These are phyloP conservation scores for Castanopsis chinensis DNA, from an alignment of 306 rosid species.

Conservation along the genomic window DNA sequence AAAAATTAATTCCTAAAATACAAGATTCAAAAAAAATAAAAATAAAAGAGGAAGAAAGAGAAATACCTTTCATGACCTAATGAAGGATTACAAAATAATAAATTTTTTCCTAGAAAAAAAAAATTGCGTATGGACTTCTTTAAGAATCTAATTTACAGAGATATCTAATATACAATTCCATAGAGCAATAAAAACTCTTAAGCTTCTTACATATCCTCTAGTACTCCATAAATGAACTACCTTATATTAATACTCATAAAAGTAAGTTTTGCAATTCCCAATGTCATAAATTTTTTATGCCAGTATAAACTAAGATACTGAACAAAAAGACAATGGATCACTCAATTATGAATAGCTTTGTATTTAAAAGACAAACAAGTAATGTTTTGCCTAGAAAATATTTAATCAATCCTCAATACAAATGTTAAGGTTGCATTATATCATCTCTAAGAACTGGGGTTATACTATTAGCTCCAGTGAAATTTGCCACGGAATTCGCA, in stretches of 20 bases:
- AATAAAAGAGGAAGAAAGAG: too few relatives aligned
- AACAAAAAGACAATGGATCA: neutral
- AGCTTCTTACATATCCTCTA: neutral
- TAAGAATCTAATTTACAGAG: neutral
- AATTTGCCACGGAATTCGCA: neutral
- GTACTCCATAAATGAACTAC: too few relatives aligned
- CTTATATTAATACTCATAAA: too few relatives aligned
- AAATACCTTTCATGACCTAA: neutral
- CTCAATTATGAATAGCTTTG: neutral
- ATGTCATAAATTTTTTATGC: neutral
- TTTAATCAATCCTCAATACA: neutral
- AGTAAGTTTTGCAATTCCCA: too few relatives aligned
- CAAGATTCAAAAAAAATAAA: neutral
- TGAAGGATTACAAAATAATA: neutral
- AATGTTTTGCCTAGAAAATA: neutral
- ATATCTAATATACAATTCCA: neutral
- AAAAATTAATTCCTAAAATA: neutral
- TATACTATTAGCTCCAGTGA: neutral
- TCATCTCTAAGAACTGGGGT: neutral
- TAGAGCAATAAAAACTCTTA: neutral
- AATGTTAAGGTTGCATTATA: neutral
- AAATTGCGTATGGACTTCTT: neutral
- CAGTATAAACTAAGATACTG: neutral
- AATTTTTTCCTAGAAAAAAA: neutral
- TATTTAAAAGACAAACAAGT: neutral